Percentiles rank a stretch among this genome's conserved stretches.
phyloP scores from a whole-genome alignment of 805 yeast genomes.

The Wilhelminamyces savonicus region DNA sequence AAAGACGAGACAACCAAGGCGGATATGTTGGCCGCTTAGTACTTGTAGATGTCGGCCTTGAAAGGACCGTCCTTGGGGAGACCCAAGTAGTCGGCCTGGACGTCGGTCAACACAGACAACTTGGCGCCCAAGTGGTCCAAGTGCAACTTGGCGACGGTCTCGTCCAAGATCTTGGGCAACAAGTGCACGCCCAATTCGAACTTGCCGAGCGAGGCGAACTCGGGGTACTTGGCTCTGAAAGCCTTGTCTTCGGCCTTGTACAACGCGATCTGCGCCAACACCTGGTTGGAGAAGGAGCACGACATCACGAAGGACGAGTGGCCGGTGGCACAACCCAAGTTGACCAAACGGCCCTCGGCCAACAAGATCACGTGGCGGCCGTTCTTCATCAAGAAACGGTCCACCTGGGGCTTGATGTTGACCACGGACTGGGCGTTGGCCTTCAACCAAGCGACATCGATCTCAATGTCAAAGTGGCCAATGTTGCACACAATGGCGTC shows the following conservation, averaged over 20 bases:
- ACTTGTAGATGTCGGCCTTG: constrained; percentile 98
- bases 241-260: constrained; percentile 79
- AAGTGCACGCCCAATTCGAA: constrained; percentile 90
- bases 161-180: constrained; percentile 96
- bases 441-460: constrained; percentile 98
- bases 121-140: constrained; percentile 89
- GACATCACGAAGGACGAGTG: constrained; percentile 99
- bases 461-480: constrained; percentile 99
- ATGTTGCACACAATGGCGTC: constrained; percentile 99
- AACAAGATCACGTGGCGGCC: constrained; percentile 94
- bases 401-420: constrained; percentile 99
- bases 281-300: constrained; percentile 99
- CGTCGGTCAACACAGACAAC: constrained; percentile 67
- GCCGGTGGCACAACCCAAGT: constrained; percentile 99
- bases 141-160: constrained; percentile 96
- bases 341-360: constrained; percentile 99
- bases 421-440: constrained; percentile 87
- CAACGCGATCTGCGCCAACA: constrained; percentile 95
- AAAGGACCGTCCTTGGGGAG: constrained; percentile 90
- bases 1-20: constrained; percentile 3
- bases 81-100: constrained; percentile 92
- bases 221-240: constrained; percentile 77
- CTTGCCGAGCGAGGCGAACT: constrained; percentile 89
- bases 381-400: constrained; percentile 82
- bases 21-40: constrained; percentile 41